Conservation (phyloP, 495 filamentous ascomycete species). For the Tuber microsphaerosporum region DNA sequence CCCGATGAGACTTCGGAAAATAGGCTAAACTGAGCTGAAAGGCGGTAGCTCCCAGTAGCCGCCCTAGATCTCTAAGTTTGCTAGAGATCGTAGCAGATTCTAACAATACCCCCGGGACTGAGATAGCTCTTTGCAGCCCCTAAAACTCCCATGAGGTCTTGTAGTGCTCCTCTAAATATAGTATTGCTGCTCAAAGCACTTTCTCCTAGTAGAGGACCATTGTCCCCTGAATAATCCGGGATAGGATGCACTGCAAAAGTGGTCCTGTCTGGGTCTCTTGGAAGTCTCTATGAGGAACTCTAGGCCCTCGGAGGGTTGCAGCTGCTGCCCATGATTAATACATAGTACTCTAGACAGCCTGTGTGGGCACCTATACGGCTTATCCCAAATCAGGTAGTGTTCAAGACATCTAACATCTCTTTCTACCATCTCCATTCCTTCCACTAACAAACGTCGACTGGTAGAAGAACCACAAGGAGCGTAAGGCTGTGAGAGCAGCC, state of each 20-base stretch:
- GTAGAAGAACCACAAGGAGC: neutral
- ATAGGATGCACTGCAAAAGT: neutral
- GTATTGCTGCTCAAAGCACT: neutral
- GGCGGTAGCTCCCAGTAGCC: neutral
- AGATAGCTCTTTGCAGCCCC: neutral
- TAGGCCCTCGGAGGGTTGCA: neutral
- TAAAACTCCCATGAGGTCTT: neutral
- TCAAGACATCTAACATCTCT: neutral
- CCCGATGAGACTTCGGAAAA: neutral
- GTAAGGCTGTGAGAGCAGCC: neutral
- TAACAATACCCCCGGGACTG: neutral
- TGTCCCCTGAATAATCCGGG: neutral
- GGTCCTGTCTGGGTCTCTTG: neutral
- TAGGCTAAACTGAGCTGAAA: neutral
- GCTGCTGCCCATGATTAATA: neutral
- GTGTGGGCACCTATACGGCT: neutral
- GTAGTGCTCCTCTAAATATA: neutral
- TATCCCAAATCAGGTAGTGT: neutral
- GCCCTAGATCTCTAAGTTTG: neutral
- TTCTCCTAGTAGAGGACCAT: neutral
- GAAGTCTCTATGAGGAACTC: neutral
- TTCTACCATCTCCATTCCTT: neutral
- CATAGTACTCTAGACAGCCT: neutral
- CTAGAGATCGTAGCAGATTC: neutral
- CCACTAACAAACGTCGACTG: neutral